Percentiles rank a stretch among this genome's conserved stretches.
Conservation (phyloP, 2,329 filamentous ascomycete species). For the Epichloe typhina region DNA sequence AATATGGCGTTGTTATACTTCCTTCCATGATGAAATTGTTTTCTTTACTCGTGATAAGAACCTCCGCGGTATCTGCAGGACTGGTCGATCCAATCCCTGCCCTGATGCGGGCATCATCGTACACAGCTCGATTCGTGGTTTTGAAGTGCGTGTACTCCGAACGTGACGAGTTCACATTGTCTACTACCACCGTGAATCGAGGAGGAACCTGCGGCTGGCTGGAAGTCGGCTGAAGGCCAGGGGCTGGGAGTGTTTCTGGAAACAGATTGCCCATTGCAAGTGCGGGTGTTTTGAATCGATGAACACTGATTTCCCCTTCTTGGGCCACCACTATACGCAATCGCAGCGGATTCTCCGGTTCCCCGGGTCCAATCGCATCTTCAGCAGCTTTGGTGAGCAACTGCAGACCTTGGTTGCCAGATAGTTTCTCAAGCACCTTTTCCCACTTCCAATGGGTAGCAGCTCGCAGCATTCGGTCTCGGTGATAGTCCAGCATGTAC, state of each 20-base stretch:
- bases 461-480: constrained; percentile 60
- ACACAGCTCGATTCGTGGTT: constrained; percentile 61
- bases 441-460: constrained; percentile 44
- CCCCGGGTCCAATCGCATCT: constrained; percentile 21
- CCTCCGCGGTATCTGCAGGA: constrained; percentile 46
- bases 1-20: constrained; percentile 69
- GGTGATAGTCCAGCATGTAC: constrained; percentile 70
- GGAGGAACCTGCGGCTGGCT: constrained; percentile 15
- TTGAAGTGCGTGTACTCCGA: constrained; percentile 74
- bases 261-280: constrained; percentile 41
- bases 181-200: constrained; percentile 31
- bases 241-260: constrained; percentile 39
- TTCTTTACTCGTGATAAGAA: constrained; percentile 54
- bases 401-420: constrained; percentile 32
- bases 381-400: constrained; percentile 21
- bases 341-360: constrained; percentile 25
- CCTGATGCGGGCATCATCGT: constrained; percentile 54
- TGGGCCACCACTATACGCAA: constrained; percentile 41
- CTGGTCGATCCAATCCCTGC: constrained; percentile 42
- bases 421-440: constrained; percentile 28
- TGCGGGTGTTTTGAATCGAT: constrained; percentile 22
- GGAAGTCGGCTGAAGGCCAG: constrained; percentile 14
- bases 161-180: constrained; percentile 24
- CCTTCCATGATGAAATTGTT: constrained; percentile 69
- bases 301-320: constrained; percentile 33